Conservation (phyloP, 1,139 yeast genomes). For the Debaryomyces nepalensis region DNA sequence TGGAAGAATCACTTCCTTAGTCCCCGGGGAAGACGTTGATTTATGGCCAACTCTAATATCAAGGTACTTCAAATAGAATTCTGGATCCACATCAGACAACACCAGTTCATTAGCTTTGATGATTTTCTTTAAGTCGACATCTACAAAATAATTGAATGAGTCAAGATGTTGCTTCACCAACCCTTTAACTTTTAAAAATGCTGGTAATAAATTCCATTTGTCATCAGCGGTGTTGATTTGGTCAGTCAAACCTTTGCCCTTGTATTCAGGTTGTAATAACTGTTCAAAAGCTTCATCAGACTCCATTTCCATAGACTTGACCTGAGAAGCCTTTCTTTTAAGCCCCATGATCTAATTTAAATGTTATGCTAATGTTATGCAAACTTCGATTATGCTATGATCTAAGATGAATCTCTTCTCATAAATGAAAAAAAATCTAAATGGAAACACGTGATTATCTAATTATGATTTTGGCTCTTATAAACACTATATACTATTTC, state of each 20-base stretch:
- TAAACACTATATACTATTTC: too few species aligned
- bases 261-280: constrained; percentile 76
- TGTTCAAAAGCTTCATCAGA: constrained; percentile 69
- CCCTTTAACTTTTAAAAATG: constrained; percentile 93
- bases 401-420: constrained; percentile 6
- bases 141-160: constrained; percentile 94
- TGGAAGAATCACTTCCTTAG: constrained; percentile 70
- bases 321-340: constrained; percentile 24
- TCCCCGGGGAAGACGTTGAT: constrained; percentile 52
- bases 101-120: constrained; percentile 88
- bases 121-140: constrained; percentile 88
- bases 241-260: constrained; percentile 86
- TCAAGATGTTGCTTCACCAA: constrained; percentile 96
- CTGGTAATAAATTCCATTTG: constrained; percentile 95
- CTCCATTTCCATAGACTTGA: constrained; percentile 17
- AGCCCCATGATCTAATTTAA: constrained; percentile 18
- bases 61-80: constrained; percentile 86
- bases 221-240: constrained; percentile 89
- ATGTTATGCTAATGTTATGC: neutral
- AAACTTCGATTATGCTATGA: neutral
- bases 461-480: too few species aligned
- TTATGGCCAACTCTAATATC: constrained; percentile 89
- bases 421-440: constrained; percentile 8
- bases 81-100: constrained; percentile 95
- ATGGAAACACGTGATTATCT: constrained; percentile 4